A percentile compares a stretch with the other conserved stretches of the same genome.
Evolutionary conservation across 768 basidiomycete genomes (phyloP).

Genomic region (Leccinum rimulosum): DNA sequence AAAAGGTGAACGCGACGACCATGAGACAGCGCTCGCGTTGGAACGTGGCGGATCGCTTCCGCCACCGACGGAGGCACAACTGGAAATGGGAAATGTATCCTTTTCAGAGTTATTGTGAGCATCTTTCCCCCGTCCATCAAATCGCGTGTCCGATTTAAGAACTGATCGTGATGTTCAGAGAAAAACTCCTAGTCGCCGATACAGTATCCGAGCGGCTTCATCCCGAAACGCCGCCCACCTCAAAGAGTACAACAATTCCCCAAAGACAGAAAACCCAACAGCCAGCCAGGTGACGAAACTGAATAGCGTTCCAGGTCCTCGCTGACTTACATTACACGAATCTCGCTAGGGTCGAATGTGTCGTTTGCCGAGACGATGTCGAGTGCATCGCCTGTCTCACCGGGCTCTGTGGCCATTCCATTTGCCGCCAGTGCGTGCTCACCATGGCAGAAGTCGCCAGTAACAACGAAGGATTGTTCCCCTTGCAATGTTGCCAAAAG

Average conservation of each 20-base stretch:
- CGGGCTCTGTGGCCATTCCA: slow-evolving; percentile 45
- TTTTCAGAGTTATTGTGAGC: slow-evolving; percentile 17
- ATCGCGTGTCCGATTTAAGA: too few species aligned
- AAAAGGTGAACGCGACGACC: slow-evolving; percentile 15
- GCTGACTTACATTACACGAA: background rate
- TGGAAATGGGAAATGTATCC: slow-evolving; percentile 13
- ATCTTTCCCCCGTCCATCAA: background rate
- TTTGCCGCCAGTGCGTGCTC: slow-evolving; percentile 45
- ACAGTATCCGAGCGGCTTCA: background rate
- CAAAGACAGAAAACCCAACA: background rate
- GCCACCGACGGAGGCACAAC: slow-evolving; percentile 19
- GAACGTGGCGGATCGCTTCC: slow-evolving; percentile 28
- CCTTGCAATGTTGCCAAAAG: slow-evolving; percentile 49
- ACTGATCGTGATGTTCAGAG: slow-evolving; percentile 2
- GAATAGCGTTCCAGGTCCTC: background rate
- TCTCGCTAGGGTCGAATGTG: slow-evolving; percentile 30
- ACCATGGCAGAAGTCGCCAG: slow-evolving; percentile 42
- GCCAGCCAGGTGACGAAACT: background rate
- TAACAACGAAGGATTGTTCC: slow-evolving; percentile 49
- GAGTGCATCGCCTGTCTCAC: slow-evolving; percentile 24
- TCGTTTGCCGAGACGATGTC: slow-evolving; percentile 40
- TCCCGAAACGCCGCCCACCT: background rate
- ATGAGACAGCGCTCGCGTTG: slow-evolving; percentile 31
- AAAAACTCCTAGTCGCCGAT: slow-evolving; percentile 14
- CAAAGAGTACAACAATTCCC: background rate